phyloP scores from a whole-genome alignment of 768 basidiomycete species.

The Russula lepida region DNA sequence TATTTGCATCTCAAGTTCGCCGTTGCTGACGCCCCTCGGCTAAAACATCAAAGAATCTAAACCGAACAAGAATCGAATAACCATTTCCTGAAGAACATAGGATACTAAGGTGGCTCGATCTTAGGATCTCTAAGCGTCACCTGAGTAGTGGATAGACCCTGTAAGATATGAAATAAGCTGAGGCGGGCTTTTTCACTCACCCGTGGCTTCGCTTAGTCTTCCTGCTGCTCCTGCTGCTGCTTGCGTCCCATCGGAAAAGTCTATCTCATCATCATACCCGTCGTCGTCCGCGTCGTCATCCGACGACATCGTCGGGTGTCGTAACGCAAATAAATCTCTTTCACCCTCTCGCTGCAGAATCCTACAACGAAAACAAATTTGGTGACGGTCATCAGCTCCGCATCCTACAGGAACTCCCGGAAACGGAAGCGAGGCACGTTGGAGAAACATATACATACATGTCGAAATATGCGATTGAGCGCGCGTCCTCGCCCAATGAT shows the following conservation, averaged over 20 bases:
- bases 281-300: conserved; percentile 28
- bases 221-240: not conserved
- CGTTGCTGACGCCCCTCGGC: not conserved
- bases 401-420: not conserved
- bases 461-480: conserved; percentile 61
- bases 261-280: conserved; percentile 11
- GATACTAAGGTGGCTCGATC: not conserved
- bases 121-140: not conserved
- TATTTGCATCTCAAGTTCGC: not conserved
- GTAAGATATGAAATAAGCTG: not conserved
- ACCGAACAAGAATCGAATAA: not conserved
- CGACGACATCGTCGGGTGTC: conserved; percentile 31
- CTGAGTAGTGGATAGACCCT: not conserved
- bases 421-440: conserved; percentile 14
- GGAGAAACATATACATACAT: conserved; percentile 49
- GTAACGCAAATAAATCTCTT: conserved; percentile 44
- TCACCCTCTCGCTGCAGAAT: conserved; percentile 51
- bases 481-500: conserved; percentile 35
- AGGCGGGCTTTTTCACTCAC: not conserved
- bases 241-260: not conserved
- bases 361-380: conserved; percentile 31
- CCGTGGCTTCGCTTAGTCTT: not conserved
- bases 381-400: conserved; percentile 11
- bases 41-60: not conserved
- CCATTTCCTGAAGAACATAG: not conserved